Evolutionary conservation across 345 rosid species (phyloP).

Genomic region (Dimocarpus longan): DNA sequence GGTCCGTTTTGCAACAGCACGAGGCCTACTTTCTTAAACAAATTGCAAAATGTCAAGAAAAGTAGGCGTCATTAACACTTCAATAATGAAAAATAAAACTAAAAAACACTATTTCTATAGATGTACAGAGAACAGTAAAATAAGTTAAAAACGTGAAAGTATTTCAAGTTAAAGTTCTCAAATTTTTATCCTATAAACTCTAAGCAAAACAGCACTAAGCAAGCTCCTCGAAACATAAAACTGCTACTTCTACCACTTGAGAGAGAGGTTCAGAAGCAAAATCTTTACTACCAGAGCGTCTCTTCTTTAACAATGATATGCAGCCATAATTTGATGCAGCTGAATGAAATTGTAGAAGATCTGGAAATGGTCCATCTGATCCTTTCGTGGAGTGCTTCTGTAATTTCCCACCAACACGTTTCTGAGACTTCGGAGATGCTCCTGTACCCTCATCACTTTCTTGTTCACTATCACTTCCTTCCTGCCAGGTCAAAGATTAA

Average conservation of each 20-base stretch:
- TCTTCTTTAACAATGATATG: conserved; percentile 66
- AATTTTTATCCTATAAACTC: background rate
- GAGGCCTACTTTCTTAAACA: conserved; percentile 63
- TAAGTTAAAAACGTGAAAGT: conserved; percentile 1
- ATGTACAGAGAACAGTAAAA: conserved; percentile 7
- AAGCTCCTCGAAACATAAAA: conserved; percentile 9
- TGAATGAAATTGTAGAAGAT: conserved; percentile 69
- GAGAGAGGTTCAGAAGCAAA: conserved; percentile 28
- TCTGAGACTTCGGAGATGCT: conserved; percentile 50
- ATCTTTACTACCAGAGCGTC: conserved; percentile 55
- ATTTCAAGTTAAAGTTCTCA: conserved; percentile 17
- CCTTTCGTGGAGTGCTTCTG: conserved; percentile 44
- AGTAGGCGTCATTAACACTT: conserved; percentile 7
- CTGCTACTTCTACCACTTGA: conserved; percentile 11
- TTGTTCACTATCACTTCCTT: conserved; percentile 76
- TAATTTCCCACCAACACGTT: conserved; percentile 50
- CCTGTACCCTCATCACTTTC: conserved; percentile 52
- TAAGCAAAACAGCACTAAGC: background rate
- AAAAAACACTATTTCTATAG: conserved; percentile 1
- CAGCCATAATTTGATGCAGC: conserved; percentile 55
- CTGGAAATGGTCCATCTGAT: conserved; percentile 50
- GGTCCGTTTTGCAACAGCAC: conserved; percentile 88
- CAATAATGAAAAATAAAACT: background rate
- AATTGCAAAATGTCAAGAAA: conserved; percentile 18
- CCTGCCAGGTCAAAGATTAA: conserved; percentile 45